Evolutionary conservation across 441 rosid genomes (phyloP), one percentile per base, ranked within the genome.

Genomic region (Gossypium gossypioides): DNA sequence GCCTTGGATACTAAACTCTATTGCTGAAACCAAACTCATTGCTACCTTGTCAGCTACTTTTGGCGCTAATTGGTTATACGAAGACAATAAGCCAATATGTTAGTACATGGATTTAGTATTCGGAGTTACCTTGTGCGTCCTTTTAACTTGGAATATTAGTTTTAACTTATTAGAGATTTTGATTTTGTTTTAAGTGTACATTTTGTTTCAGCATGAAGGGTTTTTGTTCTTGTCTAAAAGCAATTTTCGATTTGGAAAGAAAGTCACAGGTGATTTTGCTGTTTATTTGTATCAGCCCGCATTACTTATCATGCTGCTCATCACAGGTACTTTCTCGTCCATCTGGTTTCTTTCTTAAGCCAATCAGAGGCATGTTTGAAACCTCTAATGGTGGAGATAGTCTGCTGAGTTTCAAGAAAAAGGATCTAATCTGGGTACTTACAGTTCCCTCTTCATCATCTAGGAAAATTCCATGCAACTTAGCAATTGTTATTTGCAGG

Each of bases 311-410:
- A 56, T 76, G 40, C 75, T 81, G 78, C 75, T 79, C 42, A 69
- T 69, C 76, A 13, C 88, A 95, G 98, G 98, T 86, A 72, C 89
- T 80, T 78, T 92, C 99, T 75, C 87, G 92, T 60, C 91, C 93
- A 72, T 75, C 82, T 68, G 91, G 98, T 68, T 92, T 89, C 83
- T 80, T 89, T 75, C 95, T 95, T 71, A 95, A 92, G 88, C 93
- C 99, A 10, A 95, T 89, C 73, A 81, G 89, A 72, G 88, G 70
- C 77, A 78, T 91, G 74, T 81, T 83, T 68, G 85, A 90, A 15
- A 81, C 80, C 78, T 77, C 86, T 62, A 81, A 40, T 78, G 87
- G 81, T 73, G 90, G 88, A 62, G 83, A 88, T 19, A 84, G 83
- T 86, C 87, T 88, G 73, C 85, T 91, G 76, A 89, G 93, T 86